Base-by-base conservation (phyloP, 2,329 filamentous ascomycete species). In the Aspergillus brunneoviolaceus region DNA sequence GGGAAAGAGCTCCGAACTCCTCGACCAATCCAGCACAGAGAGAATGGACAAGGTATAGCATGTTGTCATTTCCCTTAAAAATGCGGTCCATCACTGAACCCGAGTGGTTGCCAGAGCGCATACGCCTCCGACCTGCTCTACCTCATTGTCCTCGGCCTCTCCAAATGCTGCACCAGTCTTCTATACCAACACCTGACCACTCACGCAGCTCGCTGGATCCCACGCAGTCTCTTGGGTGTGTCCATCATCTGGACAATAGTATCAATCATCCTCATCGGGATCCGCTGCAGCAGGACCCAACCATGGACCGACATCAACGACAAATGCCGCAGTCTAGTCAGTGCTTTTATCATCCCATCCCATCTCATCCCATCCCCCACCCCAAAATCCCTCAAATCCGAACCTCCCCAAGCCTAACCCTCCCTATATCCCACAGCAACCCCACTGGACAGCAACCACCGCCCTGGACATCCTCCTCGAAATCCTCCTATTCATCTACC, bases 91-190 rank as follows among this genome's bases (percentile, higher is more conserved):
- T 16, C 21, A 16, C 31, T 33, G 21, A 16, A 14, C 48, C 31
- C 21, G 9, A 19, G 25, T 0, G 31, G 6, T 6, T 4, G 12
- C 31, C 48, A 79, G 76, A 68, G 70, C 19, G 69, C 69, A 2
- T 81, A 78, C 53, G 67, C 70, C 10, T 70, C 72, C 59, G 77
- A 81, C 50, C 66, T 80, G 4, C 67, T 81, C 10, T 80, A 75
- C 55, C 63, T 81, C 35, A 19, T 77, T 16, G 68, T 72, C 0
- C 60, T 81, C 5, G 79, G 74, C 52, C 61, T 78, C 4, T 79
- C 79, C 5, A 82, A 82, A 64, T 72, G 70, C 14, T 74, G 77
- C 57, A 63, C 58, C 3, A 56, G 59, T 11, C 10, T 63, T 12
- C 65, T 66, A 53, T 69, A 69, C 31, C 61, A 64, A 21, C 61